Evolutionary conservation across 176 grass and related monocot genomes (phyloP), one percentile per base, ranked within the genome.

Genomic region (Melocanna baccifera): DNA sequence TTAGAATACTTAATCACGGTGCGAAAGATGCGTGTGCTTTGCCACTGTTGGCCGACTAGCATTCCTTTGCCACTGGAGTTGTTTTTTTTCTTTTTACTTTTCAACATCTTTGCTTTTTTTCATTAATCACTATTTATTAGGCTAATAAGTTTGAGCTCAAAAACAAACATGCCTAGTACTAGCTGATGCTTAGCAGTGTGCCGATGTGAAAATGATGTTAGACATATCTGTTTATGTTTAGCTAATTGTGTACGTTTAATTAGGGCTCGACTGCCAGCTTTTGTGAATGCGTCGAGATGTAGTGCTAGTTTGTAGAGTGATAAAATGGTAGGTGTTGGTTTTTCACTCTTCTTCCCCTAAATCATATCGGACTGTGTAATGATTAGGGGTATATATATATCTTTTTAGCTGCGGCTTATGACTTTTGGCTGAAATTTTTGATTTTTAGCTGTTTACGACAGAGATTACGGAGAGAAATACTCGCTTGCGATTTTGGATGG

Each of bases 11-110:
- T n/a, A n/a, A n/a, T 68, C 67, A 5, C 19, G 25, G 59, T 79
- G 74, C 80, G 39, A 28, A 76, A 90, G 64, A n/a, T 69, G 71
- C 25, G 53, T 77, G 65, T 59, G 15, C 66, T 67, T 86, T 73
- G 36, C 20, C 76, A 61, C 50, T 51, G 69, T 67, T 85, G 76
- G 76, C 82, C 82, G 52, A 69, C 69, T 85, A 66, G 73, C 73
- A 30, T 46, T 78, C n/a, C 62, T 23, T 74, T 20, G 28, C 62
- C 59, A 77, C 62, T 34, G n/a, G n/a, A n/a, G n/a, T n/a, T n/a
- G n/a, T n/a, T n/a, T n/a, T n/a, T n/a, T n/a, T n/a, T n/a, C n/a
- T n/a, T n/a, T n/a, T n/a, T n/a, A n/a, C n/a, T n/a, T n/a, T n/a
- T n/a, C n/a, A n/a, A n/a, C n/a, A n/a, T n/a, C n/a, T n/a, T n/a